These are phyloP conservation scores for Diaporthe australafricana DNA, from an alignment of 2,329 filamentous ascomycete genomes.

Conservation along the genomic window DNA sequence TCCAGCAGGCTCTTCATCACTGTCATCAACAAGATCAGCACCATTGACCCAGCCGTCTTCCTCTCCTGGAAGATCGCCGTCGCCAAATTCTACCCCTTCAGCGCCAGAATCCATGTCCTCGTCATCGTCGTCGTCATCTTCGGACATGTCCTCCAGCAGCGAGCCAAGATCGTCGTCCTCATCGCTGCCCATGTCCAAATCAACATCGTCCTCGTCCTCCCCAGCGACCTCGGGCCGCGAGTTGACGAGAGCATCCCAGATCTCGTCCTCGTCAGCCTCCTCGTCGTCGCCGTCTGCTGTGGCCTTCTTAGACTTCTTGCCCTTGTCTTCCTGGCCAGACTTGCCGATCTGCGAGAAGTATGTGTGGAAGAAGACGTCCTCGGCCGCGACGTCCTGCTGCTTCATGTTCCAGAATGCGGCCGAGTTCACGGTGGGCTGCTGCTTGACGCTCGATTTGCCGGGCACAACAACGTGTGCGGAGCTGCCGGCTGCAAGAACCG, in stretches of 20 bases:
- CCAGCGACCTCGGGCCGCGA: constrained; percentile 82
- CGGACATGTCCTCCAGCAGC: constrained; percentile 45
- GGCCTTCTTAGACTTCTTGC: constrained; percentile 46
- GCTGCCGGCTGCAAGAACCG: constrained; percentile 68
- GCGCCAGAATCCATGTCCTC: constrained; percentile 54
- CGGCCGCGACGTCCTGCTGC: constrained; percentile 84
- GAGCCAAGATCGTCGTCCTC: constrained; percentile 55
- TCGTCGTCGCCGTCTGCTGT: constrained; percentile 61
- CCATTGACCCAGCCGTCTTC: constrained; percentile 65
- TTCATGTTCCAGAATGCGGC: constrained; percentile 93
- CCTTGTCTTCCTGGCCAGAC: constrained; percentile 63
- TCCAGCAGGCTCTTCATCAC: constrained; percentile 50
- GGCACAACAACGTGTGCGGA: constrained; percentile 68
- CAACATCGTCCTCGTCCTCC: constrained; percentile 62
- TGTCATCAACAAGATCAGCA: constrained; percentile 61
- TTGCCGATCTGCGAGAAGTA: constrained; percentile 88
- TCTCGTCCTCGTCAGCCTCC: constrained; percentile 79
- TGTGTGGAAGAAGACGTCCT: constrained; percentile 98
- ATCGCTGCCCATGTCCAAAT: constrained; percentile 59
- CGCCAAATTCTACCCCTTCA: constrained; percentile 54
- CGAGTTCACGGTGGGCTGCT: constrained; percentile 74
- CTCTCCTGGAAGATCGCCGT: constrained; percentile 52
- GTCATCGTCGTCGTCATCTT: constrained; percentile 55
- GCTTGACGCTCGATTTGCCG: constrained; percentile 57
- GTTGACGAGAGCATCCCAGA: constrained; percentile 91